Base-by-base conservation (phyloP, 208 protist genomes). In the Leishmania guyanensis region DNA sequence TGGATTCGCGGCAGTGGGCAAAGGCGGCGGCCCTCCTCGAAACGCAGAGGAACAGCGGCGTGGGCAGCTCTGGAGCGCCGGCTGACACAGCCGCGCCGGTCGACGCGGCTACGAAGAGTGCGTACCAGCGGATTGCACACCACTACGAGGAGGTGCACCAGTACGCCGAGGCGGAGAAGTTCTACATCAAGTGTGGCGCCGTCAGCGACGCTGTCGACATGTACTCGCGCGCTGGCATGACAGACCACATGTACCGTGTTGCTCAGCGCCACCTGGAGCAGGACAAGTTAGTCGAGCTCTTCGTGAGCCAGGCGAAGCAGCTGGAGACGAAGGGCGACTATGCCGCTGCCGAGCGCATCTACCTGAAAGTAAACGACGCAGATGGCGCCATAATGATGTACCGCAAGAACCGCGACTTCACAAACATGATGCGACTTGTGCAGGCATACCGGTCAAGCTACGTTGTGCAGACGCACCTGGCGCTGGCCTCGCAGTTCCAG, bases 371-470 rank as follows among this genome's bases (percentile, higher is more conserved):
- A 26, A 93, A 99, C 84, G 97, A 99, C 87, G 91, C 95, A n/a
- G 98, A 99, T 90, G 91, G 98, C 76, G 98, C 98, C 22, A 99
- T 99, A 89, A 91, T 98, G 86, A 99, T 99, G 98, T 99, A 99
- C 88, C 97, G 97, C 87, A 94, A 95, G 87, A 93, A 84, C 36
- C 93, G 95, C 77, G 90, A 97, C 82, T 97, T 94, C 84, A 97
- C 92, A 53, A 98, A 98, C 84, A 98, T 98, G 95, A 97, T 99
- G 75, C 93, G 97, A 36, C 92, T 99, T 39, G 97, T 99, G 71
- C 89, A 96, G 84, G 87, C 90, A 46, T 98, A 99, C 90, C 93
- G 98, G 68, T 89, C 94, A 46, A 95, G 98, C 81, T 95, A 98
- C 78, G 82, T 99, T 0, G 75, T 91, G 60, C 97, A 99, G 88